A percentile compares a stretch with the other conserved stretches of the same genome.
These are phyloP conservation scores for Tagetes erecta DNA, from an alignment of 129 eudicot species.

Conservation along the genomic window DNA sequence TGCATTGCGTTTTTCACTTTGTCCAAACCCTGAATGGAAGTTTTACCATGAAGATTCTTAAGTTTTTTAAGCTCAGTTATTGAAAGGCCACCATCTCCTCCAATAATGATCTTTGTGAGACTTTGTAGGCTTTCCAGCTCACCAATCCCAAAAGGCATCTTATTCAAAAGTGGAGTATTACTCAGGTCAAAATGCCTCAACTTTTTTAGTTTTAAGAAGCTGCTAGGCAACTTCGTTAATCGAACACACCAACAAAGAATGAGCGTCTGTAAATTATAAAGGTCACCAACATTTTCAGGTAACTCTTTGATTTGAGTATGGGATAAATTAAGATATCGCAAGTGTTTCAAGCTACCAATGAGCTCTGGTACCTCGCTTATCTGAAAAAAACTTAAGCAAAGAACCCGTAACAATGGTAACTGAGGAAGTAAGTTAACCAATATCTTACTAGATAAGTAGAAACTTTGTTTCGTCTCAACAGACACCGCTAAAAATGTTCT, in stretches of 20 bases:
- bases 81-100: constrained; percentile 4
- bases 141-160: background rate
- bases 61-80: background rate
- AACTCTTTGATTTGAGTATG: constrained; percentile 6
- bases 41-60: background rate
- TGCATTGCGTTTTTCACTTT: background rate
- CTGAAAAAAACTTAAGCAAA: background rate
- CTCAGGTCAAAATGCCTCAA: background rate
- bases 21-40: background rate
- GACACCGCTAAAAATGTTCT: constrained; percentile 1
- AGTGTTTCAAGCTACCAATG: constrained; percentile 11
- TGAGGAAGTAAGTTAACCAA: background rate
- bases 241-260: background rate
- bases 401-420: constrained; percentile 7
- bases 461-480: background rate
- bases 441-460: constrained; percentile 1
- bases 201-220: background rate
- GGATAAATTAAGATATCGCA: constrained; percentile 15
- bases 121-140: constrained; percentile 5
- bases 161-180: constrained; percentile 11
- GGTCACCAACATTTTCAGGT: background rate
- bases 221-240: background rate
- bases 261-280: constrained; percentile 6
- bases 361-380: background rate
- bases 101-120: constrained; percentile 13